Base-by-base conservation (phyloP, 768 basidiomycete species). In the Psilocybe sp. region DNA sequence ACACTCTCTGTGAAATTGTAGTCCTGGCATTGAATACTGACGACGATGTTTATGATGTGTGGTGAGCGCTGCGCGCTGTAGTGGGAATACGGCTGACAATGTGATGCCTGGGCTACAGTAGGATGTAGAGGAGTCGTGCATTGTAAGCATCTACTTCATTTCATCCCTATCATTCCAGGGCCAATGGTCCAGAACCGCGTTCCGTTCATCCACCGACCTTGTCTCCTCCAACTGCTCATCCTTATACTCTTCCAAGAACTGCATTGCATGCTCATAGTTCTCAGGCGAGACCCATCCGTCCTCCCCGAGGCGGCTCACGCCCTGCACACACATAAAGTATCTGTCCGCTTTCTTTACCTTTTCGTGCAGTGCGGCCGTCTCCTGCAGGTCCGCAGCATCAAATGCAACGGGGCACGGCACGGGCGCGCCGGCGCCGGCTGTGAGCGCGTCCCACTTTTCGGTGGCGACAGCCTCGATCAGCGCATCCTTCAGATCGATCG, bases 101-200 rank as follows among this genome's bases (percentile, higher is more conserved):
- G n/a, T n/a, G n/a, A n/a, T n/a, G n/a, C n/a, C n/a, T n/a, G n/a
- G n/a, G n/a, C n/a, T n/a, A n/a, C n/a, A n/a, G n/a, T n/a, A n/a
- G n/a, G n/a, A n/a, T n/a, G n/a, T n/a, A n/a, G n/a, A n/a, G n/a
- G n/a, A n/a, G n/a, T n/a, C n/a, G n/a, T n/a, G n/a, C n/a, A n/a
- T n/a, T n/a, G n/a, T n/a, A n/a, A n/a, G n/a, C 65, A 64, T 72
- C 54, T 77, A 77, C n/a, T 69, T 46, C 62, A 68, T 57, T 63
- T 80, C 76, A 56, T 76, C 68, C 71, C 77, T 77, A 50, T 78
- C 76, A 60, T 77, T 72, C 49, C 60, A 76, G 55, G 59, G 62
- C 78, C 76, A 80, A 57, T 80, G 56, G 43, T 56, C 69, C 67
- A 5, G 49, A 43, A 70, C 57, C 66, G 68, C 46, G 31, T 52